Percentiles rank a stretch among this genome's conserved stretches.
Evolutionary conservation across 169 alveolate species (phyloP).

Genomic region (Miamiensis avidus): DNA sequence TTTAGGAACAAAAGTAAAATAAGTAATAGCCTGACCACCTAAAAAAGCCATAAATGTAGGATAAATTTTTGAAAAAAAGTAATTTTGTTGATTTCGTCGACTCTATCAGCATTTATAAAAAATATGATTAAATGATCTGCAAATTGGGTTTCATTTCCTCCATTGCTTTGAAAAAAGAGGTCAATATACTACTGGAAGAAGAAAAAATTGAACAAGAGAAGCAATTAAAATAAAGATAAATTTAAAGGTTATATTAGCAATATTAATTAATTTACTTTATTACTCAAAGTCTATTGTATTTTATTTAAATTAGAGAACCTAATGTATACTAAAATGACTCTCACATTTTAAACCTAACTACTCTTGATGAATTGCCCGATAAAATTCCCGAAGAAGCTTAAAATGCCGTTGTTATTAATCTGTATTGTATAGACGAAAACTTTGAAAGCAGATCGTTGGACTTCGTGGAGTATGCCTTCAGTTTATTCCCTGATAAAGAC

Average conservation of each 20-base stretch:
- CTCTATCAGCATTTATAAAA: slow-evolving; percentile 60
- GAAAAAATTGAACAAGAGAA: slow-evolving; percentile 30
- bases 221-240: slow-evolving; percentile 15
- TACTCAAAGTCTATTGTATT: too few relatives aligned
- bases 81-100: slow-evolving; percentile 71
- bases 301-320: slow-evolving; percentile 21
- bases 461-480: slow-evolving; percentile 84
- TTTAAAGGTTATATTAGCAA: slow-evolving; percentile 1
- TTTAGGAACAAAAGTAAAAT: slow-evolving; percentile 48
- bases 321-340: slow-evolving; percentile 54
- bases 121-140: slow-evolving; percentile 73
- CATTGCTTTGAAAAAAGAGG: slow-evolving; percentile 44
- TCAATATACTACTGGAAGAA: slow-evolving; percentile 34
- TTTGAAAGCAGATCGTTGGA: slow-evolving; percentile 85
- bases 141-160: slow-evolving; percentile 55
- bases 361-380: slow-evolving; percentile 80
- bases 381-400: slow-evolving; percentile 79
- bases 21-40: slow-evolving; percentile 60
- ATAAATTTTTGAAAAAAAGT: slow-evolving; percentile 63
- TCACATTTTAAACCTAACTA: slow-evolving; percentile 65
- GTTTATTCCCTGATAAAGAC: slow-evolving; percentile 87
- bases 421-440: slow-evolving; percentile 87
- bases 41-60: not conserved
- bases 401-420: slow-evolving; percentile 86
- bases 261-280: too few relatives aligned